These are phyloP conservation scores for Pseudogymnoascus sp. DNA, from an alignment of 2,329 filamentous ascomycete genomes.

Conservation along the genomic window DNA sequence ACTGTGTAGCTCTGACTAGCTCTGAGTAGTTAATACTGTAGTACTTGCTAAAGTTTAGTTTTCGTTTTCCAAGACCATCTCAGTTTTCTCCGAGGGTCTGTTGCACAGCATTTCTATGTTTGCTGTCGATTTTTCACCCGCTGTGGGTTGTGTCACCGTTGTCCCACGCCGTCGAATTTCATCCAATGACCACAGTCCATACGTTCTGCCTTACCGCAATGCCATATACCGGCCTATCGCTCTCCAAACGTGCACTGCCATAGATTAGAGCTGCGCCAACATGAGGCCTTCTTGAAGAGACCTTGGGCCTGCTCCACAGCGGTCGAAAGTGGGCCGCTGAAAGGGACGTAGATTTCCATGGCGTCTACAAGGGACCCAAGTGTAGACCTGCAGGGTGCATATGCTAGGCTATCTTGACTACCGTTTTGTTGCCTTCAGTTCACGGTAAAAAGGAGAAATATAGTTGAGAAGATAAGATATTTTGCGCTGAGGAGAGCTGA, in stretches of 20 bases:
- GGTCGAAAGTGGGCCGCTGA: neutral
- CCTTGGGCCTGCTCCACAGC: neutral
- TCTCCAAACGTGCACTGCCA: neutral
- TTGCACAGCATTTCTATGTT: neutral
- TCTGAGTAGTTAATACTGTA: slow-evolving; percentile 2
- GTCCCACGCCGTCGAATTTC: neutral
- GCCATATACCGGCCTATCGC: neutral
- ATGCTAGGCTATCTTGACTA: neutral
- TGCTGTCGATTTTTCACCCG: neutral
- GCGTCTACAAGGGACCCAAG: neutral
- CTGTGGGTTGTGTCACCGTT: neutral
- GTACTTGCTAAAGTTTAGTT: neutral
- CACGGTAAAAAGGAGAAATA: neutral
- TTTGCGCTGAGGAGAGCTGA: neutral
- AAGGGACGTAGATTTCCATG: neutral
- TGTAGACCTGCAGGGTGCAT: neutral
- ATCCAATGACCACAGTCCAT: neutral
- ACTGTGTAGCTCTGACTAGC: neutral
- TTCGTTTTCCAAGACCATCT: neutral
- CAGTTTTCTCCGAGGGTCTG: neutral
- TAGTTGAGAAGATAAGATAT: neutral
- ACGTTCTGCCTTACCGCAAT: neutral
- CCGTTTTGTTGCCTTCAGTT: neutral
- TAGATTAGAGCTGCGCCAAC: neutral
- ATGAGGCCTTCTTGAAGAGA: neutral